Conservation (phyloP, 2,329 filamentous ascomycete species). For the Ophiosphaerella narmari region DNA sequence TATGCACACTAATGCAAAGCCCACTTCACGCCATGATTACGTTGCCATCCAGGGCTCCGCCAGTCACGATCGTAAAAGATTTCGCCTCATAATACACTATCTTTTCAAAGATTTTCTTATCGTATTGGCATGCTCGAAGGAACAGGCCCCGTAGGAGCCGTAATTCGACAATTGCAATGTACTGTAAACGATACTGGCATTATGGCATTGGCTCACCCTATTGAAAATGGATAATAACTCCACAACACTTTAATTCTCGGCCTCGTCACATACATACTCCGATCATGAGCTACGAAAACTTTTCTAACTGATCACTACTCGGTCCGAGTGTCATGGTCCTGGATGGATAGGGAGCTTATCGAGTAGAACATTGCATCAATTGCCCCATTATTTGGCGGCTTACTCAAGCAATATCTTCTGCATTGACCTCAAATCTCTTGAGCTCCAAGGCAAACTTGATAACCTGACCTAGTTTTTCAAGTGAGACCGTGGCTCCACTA, state of each 20-base stretch:
- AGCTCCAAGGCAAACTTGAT: constrained; percentile 15
- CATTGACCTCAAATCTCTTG: constrained; percentile 13
- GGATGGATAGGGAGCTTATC: constrained; percentile 9
- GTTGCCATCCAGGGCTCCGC: too few species aligned
- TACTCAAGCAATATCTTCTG: constrained; percentile 14
- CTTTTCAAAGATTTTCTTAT: too few species aligned
- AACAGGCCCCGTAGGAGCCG: too few species aligned
- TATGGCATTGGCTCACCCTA: background rate
- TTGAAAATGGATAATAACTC: constrained; percentile 15
- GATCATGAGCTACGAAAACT: constrained; percentile 19
- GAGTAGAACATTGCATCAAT: constrained; percentile 27
- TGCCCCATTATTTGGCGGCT: constrained; percentile 22
- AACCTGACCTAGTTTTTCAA: constrained; percentile 18
- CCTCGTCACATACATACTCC: constrained; percentile 10
- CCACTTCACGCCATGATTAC: too few species aligned
- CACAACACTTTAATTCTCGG: constrained; percentile 12
- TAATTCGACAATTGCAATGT: too few species aligned
- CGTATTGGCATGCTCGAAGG: too few species aligned
- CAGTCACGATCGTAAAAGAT: too few species aligned
- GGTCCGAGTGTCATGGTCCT: constrained; percentile 6
- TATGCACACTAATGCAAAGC: too few species aligned
- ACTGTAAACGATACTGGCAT: too few species aligned
- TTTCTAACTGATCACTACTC: constrained; percentile 13
- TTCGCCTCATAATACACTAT: too few species aligned
- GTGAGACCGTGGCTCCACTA: constrained; percentile 29